Base-by-base conservation (phyloP, 75 land plant genomes). In the Cunninghamia lanceolata region DNA sequence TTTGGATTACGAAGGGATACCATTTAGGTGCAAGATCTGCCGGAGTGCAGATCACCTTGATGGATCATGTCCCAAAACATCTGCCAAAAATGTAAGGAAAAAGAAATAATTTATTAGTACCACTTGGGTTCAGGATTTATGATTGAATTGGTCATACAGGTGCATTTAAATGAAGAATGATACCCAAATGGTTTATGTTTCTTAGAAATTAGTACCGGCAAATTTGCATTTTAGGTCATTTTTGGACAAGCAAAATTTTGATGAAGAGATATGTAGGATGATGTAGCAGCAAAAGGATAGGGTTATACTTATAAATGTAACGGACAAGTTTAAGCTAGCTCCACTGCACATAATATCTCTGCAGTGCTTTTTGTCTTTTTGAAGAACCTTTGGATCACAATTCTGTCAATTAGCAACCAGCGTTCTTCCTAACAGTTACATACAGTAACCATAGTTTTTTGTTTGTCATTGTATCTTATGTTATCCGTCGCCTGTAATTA, bases 11-110 rank as follows among this genome's bases (percentile, higher is more conserved):
- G 82, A 80, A 40, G 82, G 82, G 30, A 45, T 80, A 45, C 14
- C 82, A 3, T 80, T 80, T 28, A 10, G 81, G 81, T 78, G 81
- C 43, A 78, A 78, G 45, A 17, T 78, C 28, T 78, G 81, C 45
- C 8, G 45, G 28, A 39, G 46, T 25, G 10, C n/a, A 78, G 81
- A 78, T 4, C 81, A 78, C 46, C 78, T 78, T 8, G 81, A 78
- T 36, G 81, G 47, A 28, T 9, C 50, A 80, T 80, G 82, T 10
- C 32, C 34, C 0, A 80, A 9, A 43, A n/a, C 11, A 11, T 80
- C 50, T n/a, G 40, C 45, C 47, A 17, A 80, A n/a, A 45, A 4
- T 2, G 45, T 6, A 42, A 78, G n/a, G 81, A 78, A 78, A 39
- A 78, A 78, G 45, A 71, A 30, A 71, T 71, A 71, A 71, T 13